phyloP scores from a whole-genome alignment of 75 land plant species.

The Selaginella moellendorffii region DNA sequence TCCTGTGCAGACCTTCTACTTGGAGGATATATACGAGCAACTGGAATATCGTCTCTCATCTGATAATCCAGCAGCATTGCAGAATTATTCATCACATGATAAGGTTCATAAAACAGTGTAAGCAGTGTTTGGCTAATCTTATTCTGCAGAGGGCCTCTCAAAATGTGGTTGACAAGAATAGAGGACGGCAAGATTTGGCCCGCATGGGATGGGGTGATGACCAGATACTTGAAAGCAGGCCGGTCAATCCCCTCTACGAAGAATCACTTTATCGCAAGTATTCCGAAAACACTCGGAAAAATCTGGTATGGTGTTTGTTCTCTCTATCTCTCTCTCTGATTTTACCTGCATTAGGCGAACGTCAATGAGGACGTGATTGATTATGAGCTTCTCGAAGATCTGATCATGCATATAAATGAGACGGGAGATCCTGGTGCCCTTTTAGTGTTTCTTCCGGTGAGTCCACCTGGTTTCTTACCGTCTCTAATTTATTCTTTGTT shows the following conservation, averaged over 20 bases:
- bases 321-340: background rate
- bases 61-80: conserved; percentile 57
- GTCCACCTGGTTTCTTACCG: no score
- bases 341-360: conserved; percentile 36
- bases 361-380: conserved; percentile 89
- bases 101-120: no score
- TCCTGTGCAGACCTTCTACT: conserved; percentile 58
- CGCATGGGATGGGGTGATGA: conserved; percentile 87
- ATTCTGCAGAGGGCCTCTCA: conserved; percentile 14
- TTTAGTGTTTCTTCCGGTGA: conserved; percentile 77
- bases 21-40: conserved; percentile 74
- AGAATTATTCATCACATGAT: background rate
- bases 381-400: conserved; percentile 81
- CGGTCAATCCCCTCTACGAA: conserved; percentile 45
- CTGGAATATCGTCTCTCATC: conserved; percentile 55
- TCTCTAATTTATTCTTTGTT: background rate
- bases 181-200: conserved; percentile 63
- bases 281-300: conserved; percentile 50
- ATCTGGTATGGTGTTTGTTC: conserved; percentile 32
- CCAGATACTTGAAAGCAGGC: conserved; percentile 35
- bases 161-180: conserved; percentile 34
- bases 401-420: conserved; percentile 62
- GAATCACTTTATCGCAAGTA: conserved; percentile 33
- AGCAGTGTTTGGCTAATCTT: no score
- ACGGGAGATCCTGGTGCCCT: conserved; percentile 58